Evolutionary conservation across 202 grass and related monocot genomes (phyloP), one percentile per base, ranked within the genome.

Genomic region (Saccharum hybrid): DNA sequence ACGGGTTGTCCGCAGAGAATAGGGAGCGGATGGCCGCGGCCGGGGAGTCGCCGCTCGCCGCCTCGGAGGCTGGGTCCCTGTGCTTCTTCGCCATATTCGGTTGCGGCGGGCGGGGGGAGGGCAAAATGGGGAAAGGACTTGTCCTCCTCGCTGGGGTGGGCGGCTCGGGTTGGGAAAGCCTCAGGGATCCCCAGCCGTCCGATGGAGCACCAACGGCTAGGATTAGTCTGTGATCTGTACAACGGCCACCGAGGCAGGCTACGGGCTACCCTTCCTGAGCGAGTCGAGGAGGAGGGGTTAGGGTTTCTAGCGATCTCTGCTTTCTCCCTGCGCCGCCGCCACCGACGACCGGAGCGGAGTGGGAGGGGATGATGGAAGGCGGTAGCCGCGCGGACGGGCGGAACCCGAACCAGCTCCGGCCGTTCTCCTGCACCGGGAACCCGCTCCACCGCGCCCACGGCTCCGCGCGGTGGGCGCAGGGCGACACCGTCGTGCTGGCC

Each of bases 391-490:
- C 75, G 68, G 96, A 92, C 3, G 91, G 89, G 63, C 81, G 96
- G 33, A 92, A 74, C 63, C 49, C 87, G 8, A 95, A 92, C 87
- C 92, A 98, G 81, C 83, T 96, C 42, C 85, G 93, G 30, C 79
- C 86, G 4, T 87, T 92, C 40, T 66, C 83, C 45, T 96, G 93
- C 87, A 94, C 91, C 10, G 89, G 91, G 69, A 98, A 90, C 81
- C 51, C 92, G 3, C 87, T 98, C 76, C 63, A 87, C 75, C 92
- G 96, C 26, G 92, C 96, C 78, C 89, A 98, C 61, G 89, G 96
- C 39, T 95, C 96, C 37, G 89, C 96, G 73, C 91, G 93, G 22
- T 98, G 96, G 93, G 86, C 89, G 30, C 96, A 98, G 92, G 96
- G 93, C 7, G 86, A 90, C 72, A 98, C 96, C 68, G 75, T 90